Evolutionary conservation across 2,329 filamentous ascomycete species (phyloP).

Genomic region (Pseudocercospora macadamiae): DNA sequence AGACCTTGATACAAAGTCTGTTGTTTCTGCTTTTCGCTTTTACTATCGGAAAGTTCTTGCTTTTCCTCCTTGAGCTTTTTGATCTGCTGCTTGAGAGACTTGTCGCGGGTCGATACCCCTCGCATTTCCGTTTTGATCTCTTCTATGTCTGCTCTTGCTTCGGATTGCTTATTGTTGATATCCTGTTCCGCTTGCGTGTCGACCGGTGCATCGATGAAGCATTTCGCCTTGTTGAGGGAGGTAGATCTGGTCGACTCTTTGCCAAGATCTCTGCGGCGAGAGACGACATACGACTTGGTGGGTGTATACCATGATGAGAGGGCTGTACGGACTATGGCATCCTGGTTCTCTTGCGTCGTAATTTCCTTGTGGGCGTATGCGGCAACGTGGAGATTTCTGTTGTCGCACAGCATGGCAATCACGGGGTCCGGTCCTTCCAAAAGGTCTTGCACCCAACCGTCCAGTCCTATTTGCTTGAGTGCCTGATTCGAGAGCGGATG

Average conservation of each 20-base stretch:
- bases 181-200: constrained; percentile 67
- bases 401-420: constrained; percentile 82
- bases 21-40: constrained; percentile 59
- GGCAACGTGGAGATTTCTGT: constrained; percentile 68
- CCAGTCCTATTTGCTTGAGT: constrained; percentile 65
- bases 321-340: constrained; percentile 58
- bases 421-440: constrained; percentile 81
- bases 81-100: constrained; percentile 28
- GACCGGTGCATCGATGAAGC: constrained; percentile 78
- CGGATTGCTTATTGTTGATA: constrained; percentile 57
- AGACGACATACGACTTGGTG: constrained; percentile 64
- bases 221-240: constrained; percentile 61
- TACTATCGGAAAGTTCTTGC: constrained; percentile 23
- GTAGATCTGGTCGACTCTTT: constrained; percentile 72
- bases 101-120: constrained; percentile 24
- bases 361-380: constrained; percentile 68
- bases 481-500: constrained; percentile 60
- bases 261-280: constrained; percentile 73
- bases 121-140: constrained; percentile 43
- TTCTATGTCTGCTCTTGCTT: constrained; percentile 44
- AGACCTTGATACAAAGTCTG: constrained; percentile 67
- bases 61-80: constrained; percentile 49
- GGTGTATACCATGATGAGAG: constrained; percentile 73
- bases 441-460: constrained; percentile 78
- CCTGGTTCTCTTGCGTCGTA: constrained; percentile 63